Evolutionary conservation across 345 rosid species (phyloP), one percentile per base, ranked within the genome.

Genomic region (Iberis pinnata): DNA sequence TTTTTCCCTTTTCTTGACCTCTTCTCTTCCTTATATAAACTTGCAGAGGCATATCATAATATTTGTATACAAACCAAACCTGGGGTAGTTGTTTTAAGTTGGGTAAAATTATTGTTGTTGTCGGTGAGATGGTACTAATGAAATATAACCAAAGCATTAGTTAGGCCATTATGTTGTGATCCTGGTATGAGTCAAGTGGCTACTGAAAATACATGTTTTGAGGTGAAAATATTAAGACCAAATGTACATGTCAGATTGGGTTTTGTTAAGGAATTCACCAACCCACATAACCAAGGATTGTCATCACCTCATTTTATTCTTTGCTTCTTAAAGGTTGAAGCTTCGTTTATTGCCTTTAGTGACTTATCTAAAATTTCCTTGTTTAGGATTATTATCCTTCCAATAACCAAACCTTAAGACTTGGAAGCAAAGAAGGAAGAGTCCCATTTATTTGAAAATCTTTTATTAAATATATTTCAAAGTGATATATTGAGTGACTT

Each of bases 401-500:
- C 1, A 50, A 36, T 55, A 42, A 51, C 64, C 48, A 67, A 67
- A 60, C 36, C 60, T 3, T 40, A 61, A 54, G 52, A 60, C 72
- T 60, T 68, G 72, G 52, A 68, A 68, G 72, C 72, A 68, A 68
- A 68, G 67, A 60, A 48, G 67, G 6, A 18, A 56, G 42, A 56
- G 18, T 52, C 38, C 10, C 11, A 26, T 11, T 42, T 8, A 58
- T 43, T 18, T 46, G 18, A 53, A 60, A 66, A 38, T 39, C 20
- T 13, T 18, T 29, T 17, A 5, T 17, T 39, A 19, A 27, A 19
- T 27, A 27, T 12, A 1, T 36, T 60, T 61, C 41, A 54, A 67
- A 60, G 61, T 41, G 62, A 47, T 57, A 53, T 47, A 68, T 78
- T 69, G 80, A 78, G 80, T 75, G 77, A 61, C 79, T 75, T 79